Base-by-base conservation (phyloP, 2,329 filamentous ascomycete species). In the Stagonosporopsis vannaccii region DNA sequence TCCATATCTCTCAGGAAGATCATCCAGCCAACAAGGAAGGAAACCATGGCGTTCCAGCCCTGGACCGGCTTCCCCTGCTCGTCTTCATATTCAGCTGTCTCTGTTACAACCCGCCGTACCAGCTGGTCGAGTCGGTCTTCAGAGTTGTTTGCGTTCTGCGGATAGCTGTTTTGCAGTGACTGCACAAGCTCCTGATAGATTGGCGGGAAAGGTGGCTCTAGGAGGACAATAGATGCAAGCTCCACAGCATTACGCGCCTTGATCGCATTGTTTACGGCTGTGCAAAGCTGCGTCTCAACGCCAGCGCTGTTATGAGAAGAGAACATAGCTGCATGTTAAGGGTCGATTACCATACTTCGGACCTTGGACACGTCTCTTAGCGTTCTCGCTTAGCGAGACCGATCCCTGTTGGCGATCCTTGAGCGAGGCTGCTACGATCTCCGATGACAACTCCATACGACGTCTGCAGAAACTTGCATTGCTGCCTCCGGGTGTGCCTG, bases 1-100 rank as follows among this genome's bases (percentile, higher is more conserved):
- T 96, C 84, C 28, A 94, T 87, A 68, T 96, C 91, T 52, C 92
- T 82, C 80, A 94, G 86, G 67, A 93, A 96, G 40, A 84, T 80
- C 61, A 97, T 81, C 69, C 96, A 97, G 45, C 91, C 87, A 66
- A 87, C 89, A 74, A 96, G 85, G 70, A 97, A 96, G 2, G 86
- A 84, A 45, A 89, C 81, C 72, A 97, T 92, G 1, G 89, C 86
- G 0, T 87, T 85, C 91, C 92, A 96, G 0, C 84, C 82, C 7
- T 88, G 87, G 12, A 74, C 58, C 6, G 67, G 67, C 33, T 67
- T 59, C 1, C 87, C 88, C 47, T 90, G 86, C 0, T 82, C 80
- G 2, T 86, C 83, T 37, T 89, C 83, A 48, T 88, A 84, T 41
- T 72, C 72, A 13, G 58, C 63, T 17, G 68, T 70, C 51, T 74